Evolutionary conservation across 2,329 filamentous ascomycete genomes (phyloP).

Genomic region (Neocatenulostroma microsporum): DNA sequence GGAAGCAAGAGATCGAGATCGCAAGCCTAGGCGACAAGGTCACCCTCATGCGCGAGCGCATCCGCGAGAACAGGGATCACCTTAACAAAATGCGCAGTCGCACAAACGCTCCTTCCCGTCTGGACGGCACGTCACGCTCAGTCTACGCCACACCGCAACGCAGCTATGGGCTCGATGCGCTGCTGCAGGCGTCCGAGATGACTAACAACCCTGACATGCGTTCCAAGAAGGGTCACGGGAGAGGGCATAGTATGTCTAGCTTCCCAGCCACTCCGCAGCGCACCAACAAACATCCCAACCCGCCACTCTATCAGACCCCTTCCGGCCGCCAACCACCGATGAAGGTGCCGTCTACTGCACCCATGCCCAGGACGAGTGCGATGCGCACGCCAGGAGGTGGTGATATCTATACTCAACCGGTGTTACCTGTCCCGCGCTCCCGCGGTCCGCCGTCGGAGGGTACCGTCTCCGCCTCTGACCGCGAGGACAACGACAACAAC

Average conservation of each 20-base stretch:
- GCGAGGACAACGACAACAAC: conserved; percentile 37
- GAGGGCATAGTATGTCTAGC: conserved; percentile 78
- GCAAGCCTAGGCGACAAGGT: conserved; percentile 66
- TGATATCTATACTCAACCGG: conserved; percentile 18
- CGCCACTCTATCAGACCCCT: conserved; percentile 38
- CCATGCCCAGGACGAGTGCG: conserved; percentile 41
- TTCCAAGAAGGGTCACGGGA: conserved; percentile 55
- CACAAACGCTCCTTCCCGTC: conserved; percentile 32
- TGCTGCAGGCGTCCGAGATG: conserved; percentile 67
- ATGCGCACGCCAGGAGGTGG: conserved; percentile 30
- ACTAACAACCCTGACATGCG: conserved; percentile 70
- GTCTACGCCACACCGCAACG: conserved; percentile 30
- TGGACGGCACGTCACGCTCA: conserved; percentile 50
- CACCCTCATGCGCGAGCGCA: conserved; percentile 68
- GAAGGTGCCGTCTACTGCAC: conserved; percentile 40
- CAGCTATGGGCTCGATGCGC: conserved; percentile 59
- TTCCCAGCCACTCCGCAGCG: conserved; percentile 67
- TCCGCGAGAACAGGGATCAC: conserved; percentile 83
- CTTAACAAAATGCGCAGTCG: conserved; percentile 67
- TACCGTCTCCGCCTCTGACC: conserved; percentile 65
- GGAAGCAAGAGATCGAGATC: conserved; percentile 68
- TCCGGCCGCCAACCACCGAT: conserved; percentile 16
- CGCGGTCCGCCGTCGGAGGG: conserved; percentile 38
- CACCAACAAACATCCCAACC: conserved; percentile 41
- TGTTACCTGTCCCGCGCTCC: conserved; percentile 14